Base-by-base conservation (phyloP, 2,329 filamentous ascomycete species). In the Calonectria leucothoes region DNA sequence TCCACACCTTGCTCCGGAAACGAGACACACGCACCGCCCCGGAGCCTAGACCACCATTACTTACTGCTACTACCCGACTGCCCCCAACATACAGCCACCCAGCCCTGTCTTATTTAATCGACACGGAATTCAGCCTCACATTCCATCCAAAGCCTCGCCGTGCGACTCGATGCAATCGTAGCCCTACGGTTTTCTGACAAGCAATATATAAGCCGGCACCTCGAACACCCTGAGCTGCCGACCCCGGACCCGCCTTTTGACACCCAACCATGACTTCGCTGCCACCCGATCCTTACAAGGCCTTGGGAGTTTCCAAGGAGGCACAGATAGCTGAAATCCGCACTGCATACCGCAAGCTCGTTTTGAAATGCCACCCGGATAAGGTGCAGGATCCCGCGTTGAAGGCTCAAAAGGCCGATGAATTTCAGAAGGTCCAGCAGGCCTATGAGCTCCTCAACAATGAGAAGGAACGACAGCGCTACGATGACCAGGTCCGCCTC, bases 391-490 rank as follows among this genome's bases (percentile, higher is more conserved):
- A 98, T 80, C 92, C 93, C 67, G 88, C 91, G 20, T 87, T 94
- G 80, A 97, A 97, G 85, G 91, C 92, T 72, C 87, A 91, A 79
- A 97, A 96, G 84, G 92, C 94, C 79, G 93, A 95, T 79, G 93
- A 98, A 84, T 99, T 98, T 81, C 95, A 98, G 85, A 93, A 92
- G 82, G 94, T 98, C 39, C 96, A 98, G 84, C 92, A 96, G 80
- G 96, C 97, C 65, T 99, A 98, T 85, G 97, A 98, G 85, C 88
- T 97, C 35, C 91, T 99, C 74, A 94, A 92, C 81, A 93, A 98
- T 82, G 94, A 96, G 33, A 88, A 87, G 8, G 91, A 93, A 82
- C 89, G 95, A 73, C 85, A 87, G 72, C 92, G 92, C 77, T 98
- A 98, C 84, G 95, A 98, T 84, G 92, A 95, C 66, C 90, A 93